Conservation (phyloP, 306 rosid genomes). For the Alnus rubra region DNA sequence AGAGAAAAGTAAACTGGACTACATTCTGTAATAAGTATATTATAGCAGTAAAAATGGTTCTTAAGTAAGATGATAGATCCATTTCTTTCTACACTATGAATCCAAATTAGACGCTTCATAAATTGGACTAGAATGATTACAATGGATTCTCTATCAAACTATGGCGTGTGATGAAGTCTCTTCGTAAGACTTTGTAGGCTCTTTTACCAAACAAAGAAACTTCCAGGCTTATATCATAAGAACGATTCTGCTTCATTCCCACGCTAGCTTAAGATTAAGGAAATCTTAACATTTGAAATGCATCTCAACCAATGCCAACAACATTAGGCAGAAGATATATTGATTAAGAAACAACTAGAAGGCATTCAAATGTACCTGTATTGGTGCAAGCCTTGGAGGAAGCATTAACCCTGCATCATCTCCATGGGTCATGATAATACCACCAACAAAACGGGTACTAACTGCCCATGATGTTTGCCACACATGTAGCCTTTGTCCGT, state of each 20-base stretch:
- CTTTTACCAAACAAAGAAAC: background rate
- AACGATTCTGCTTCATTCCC: background rate
- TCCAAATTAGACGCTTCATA: background rate
- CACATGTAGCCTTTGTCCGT: conserved; percentile 74
- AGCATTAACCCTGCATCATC: conserved; percentile 94
- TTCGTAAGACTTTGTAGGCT: background rate
- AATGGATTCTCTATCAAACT: background rate
- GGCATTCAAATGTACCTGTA: conserved; percentile 59
- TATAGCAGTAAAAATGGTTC: background rate
- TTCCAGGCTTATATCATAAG: background rate
- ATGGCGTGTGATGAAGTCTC: background rate
- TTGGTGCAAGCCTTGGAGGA: conserved; percentile 91
- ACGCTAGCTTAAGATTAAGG: background rate
- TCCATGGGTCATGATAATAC: conserved; percentile 95
- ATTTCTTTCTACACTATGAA: background rate
- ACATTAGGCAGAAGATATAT: background rate
- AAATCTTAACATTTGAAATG: background rate
- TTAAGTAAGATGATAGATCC: background rate
- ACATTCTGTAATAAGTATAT: background rate
- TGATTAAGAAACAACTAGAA: conserved; percentile 1
- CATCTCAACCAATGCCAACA: background rate
- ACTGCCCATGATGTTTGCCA: conserved; percentile 99
- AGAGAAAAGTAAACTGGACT: background rate
- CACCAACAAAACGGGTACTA: conserved; percentile 96
- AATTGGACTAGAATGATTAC: background rate